These are phyloP conservation scores for Orbilia quercus DNA, from an alignment of 2,329 filamentous ascomycete species.

Conservation along the genomic window DNA sequence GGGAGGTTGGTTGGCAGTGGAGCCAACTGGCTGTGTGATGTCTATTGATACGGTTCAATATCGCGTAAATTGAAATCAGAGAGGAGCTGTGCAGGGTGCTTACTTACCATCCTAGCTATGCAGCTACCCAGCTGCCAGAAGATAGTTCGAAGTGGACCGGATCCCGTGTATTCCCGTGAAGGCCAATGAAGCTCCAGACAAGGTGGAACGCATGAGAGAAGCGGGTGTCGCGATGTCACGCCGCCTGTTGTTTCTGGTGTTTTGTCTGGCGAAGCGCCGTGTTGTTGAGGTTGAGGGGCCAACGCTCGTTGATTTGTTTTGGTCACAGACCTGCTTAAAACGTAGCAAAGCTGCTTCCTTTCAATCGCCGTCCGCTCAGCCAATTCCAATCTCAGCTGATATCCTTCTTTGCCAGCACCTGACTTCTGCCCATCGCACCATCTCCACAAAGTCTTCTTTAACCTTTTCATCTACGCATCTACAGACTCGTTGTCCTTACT, in stretches of 20 bases:
- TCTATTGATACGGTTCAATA: constrained; percentile 35
- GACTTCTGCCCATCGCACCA: constrained; percentile 1
- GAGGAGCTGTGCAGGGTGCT: neutral
- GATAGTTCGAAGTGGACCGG: no score
- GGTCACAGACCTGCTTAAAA: constrained; percentile 26
- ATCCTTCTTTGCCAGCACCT: constrained; percentile 6
- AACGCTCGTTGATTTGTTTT: constrained; percentile 53
- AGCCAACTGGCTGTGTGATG: constrained; percentile 73
- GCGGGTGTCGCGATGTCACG: constrained; percentile 12
- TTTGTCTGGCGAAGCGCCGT: constrained; percentile 1
- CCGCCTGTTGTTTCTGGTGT: neutral
- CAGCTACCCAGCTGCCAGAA: no score
- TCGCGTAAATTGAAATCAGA: neutral
- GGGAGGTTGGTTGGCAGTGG: constrained; percentile 86
- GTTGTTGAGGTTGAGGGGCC: constrained; percentile 44
- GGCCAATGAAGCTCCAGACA: no score
- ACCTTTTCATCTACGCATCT: constrained; percentile 3
- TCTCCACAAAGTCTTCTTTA: constrained; percentile 2
- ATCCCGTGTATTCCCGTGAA: no score
- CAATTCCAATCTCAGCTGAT: neutral
- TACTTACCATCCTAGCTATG: constrained; percentile 23
- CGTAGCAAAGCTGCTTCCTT: constrained; percentile 8
- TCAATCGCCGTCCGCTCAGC: neutral
- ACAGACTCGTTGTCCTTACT: neutral
- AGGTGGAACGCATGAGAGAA: neutral